Conservation (phyloP, 2,329 filamentous ascomycete species). For the Dactylella cylindrospora region DNA sequence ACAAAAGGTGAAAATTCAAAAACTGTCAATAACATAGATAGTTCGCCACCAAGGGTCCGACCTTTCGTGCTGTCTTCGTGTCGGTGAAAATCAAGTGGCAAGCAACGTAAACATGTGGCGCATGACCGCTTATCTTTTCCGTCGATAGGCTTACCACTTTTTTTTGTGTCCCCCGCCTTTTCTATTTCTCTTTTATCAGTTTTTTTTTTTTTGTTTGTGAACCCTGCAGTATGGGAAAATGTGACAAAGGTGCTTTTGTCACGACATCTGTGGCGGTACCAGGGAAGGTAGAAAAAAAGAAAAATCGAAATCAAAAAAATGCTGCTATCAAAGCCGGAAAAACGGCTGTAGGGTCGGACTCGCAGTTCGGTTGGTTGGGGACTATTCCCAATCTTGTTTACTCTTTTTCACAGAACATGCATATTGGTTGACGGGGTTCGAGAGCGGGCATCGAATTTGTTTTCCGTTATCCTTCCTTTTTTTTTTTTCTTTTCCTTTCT, state of each 20-base stretch:
- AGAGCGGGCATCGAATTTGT: constrained; percentile 27
- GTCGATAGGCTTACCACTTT: constrained; percentile 23
- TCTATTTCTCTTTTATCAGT: background rate
- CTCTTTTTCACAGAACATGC: background rate
- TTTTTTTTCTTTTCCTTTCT: constrained; percentile 20
- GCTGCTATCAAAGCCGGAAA: too few species aligned
- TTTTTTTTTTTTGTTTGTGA: constrained; percentile 3
- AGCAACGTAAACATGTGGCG: constrained; percentile 44
- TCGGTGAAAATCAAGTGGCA: constrained; percentile 11
- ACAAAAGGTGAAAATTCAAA: background rate
- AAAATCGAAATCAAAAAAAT: too few species aligned
- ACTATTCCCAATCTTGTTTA: too few species aligned
- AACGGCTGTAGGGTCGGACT: too few species aligned
- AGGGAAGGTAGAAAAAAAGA: background rate
- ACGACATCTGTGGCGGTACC: constrained; percentile 28
- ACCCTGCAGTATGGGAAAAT: background rate
- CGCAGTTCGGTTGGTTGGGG: too few species aligned
- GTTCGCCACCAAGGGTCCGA: constrained; percentile 27
- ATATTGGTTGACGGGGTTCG: constrained; percentile 21
- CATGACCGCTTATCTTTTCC: constrained; percentile 40
- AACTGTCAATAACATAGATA: background rate
- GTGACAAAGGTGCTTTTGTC: background rate
- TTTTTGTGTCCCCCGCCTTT: background rate
- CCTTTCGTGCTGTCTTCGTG: background rate
- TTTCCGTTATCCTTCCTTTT: constrained; percentile 8